phyloP scores from a whole-genome alignment of 208 protist genomes.

The Trypanosoma vivax region DNA sequence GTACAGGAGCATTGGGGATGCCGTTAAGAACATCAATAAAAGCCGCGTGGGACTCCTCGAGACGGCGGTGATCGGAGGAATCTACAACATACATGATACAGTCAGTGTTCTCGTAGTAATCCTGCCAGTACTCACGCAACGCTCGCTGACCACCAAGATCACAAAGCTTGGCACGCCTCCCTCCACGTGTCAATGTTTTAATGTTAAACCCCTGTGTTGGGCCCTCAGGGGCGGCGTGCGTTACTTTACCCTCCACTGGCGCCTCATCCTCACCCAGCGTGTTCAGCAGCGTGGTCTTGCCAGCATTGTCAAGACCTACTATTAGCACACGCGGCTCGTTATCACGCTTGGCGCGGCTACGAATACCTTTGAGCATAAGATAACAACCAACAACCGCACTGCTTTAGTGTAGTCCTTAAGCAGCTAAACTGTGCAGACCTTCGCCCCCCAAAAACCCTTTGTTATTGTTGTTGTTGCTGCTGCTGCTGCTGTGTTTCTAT shows the following conservation, averaged over 20 bases:
- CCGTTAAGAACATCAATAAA: slow-evolving; percentile 92
- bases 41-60: slow-evolving; percentile 90
- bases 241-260: slow-evolving; percentile 42
- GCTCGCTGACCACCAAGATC: slow-evolving; percentile 99
- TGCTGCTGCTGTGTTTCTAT: too few species aligned
- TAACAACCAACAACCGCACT: background rate
- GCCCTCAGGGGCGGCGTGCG: slow-evolving; percentile 90
- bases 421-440: too few species aligned
- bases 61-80: slow-evolving; percentile 83
- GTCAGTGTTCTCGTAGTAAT: slow-evolving; percentile 97
- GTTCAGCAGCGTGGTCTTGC: slow-evolving; percentile 96
- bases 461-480: too few species aligned
- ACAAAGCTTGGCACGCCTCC: slow-evolving; percentile 97
- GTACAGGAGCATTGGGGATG: slow-evolving; percentile 94
- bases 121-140: slow-evolving; percentile 97
- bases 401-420: too few species aligned
- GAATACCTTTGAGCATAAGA: slow-evolving; percentile 75
- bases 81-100: slow-evolving; percentile 97
- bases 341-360: slow-evolving; percentile 85
- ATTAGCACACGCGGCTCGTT: slow-evolving; percentile 93
- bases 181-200: slow-evolving; percentile 92
- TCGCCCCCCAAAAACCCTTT: too few species aligned
- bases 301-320: slow-evolving; percentile 93
- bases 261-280: slow-evolving; percentile 63
- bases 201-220: slow-evolving; percentile 99